Base-by-base conservation (phyloP, 2,329 filamentous ascomycete genomes). In the Diaporthe ilicicola region DNA sequence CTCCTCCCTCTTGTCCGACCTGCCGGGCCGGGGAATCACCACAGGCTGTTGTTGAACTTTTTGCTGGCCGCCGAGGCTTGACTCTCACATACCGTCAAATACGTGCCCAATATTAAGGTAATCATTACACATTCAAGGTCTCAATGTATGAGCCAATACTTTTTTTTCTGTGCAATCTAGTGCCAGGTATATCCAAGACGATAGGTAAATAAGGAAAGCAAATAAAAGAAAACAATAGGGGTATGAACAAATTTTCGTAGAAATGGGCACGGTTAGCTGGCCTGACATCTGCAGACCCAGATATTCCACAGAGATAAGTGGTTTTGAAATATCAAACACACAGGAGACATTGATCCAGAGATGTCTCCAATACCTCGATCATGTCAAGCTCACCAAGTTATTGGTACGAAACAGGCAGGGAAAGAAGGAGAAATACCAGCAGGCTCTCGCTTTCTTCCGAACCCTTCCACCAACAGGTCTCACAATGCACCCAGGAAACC, bases 171-270 rank as follows among this genome's bases (percentile, higher is more conserved):
- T 15, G 39, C 17, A 48, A 22, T 62, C 56, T 62, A 48, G 12
- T 17, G 42, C 27, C 27, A 29, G n/a, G 22, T 17, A 12, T 19
- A 24, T 24, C n/a, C 53, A 13, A 55, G 1, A 34, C 22, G 6
- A 19, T 12, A 64, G 9, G 32, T 34, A 34, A 34, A 9, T 34
- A 34, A 34, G 32, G 32, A 24, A 19, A 19, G 19, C 6, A 24
- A 42, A 15, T 10, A 46, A 39, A 34, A 37, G 34, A 67, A 29
- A 44, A 44, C 17, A 54, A 24, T 44, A 48, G 12, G 51, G 64
- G 64, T 67, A 67, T 67, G 64, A 67, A 67, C 50, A 46, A n/a
- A n/a, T n/a, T 44, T 53, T 53, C 29, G 19, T 46, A 9, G 29
- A n/a, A 54, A 42, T n/a, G 15, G 42, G 50, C 50, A 37, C n/a